Base-by-base conservation (phyloP, 805 yeast species). In the Nakazawaea ishiwadae region DNA sequence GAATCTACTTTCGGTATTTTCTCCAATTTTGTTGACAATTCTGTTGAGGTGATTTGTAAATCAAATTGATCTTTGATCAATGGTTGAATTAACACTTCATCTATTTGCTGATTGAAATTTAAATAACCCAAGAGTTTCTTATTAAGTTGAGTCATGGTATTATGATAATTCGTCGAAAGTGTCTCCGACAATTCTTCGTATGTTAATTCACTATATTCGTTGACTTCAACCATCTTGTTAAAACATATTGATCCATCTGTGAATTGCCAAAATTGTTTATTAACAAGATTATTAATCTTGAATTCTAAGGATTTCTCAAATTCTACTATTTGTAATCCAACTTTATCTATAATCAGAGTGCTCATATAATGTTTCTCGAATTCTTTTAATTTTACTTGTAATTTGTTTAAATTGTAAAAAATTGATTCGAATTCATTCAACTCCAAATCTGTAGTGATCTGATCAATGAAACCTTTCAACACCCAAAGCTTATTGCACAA, bases 381-480 rank as follows among this genome's bases (percentile, higher is more conserved):
- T 21, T 42, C 45, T n/a, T 24, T 28, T 28, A 37, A 37, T 19
- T 37, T 37, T 20, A 16, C 4, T 17, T 29, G 14, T 19, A 42
- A 18, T 29, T 37, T 42, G 21, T 27, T 23, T 24, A 42, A 28
- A n/a, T 34, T 37, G 36, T 31, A 38, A 6, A 42, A 37, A 15
- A 37, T 33, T 23, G 45, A 42, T 19, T 37, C 37, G 17, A 33
- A 42, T 16, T 42, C 42, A 29, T 37, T 42, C 45, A 42, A 33
- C 14, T 18, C 23, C 27, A 42, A 28, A 12, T 37, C 45, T 5
- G 31, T 17, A 5, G 12, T 10, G 7, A 42, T 26, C 23, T 42
- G 45, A 9, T 42, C 45, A 6, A 42, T 29, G 23, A 42, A 37
- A 14, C 45, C 39, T 29, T 34, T 37, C 21, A 42, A 29, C 4